Conservation (phyloP, 805 yeast genomes). For the Clavispora phyllophila region DNA sequence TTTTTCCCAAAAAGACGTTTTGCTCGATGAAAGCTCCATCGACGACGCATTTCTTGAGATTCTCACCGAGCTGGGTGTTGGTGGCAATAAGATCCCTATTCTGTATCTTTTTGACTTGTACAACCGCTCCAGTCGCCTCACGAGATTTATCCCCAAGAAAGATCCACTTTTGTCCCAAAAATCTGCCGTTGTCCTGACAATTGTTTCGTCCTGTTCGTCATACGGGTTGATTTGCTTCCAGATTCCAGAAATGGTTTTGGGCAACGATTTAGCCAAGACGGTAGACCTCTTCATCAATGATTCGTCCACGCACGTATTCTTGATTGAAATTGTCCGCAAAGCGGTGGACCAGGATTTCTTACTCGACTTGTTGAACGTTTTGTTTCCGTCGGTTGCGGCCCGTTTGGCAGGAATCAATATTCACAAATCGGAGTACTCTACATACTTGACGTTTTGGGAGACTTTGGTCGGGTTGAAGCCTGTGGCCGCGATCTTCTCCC, state of each 20-base stretch:
- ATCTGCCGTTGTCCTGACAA: constrained; percentile 39
- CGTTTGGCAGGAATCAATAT: constrained; percentile 37
- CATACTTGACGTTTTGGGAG: constrained; percentile 52
- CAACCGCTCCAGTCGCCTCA: constrained; percentile 34
- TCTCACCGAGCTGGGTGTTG: constrained; percentile 50
- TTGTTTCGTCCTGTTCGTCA: constrained; percentile 47
- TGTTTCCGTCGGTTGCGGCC: constrained; percentile 43
- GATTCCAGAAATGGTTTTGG: constrained; percentile 56
- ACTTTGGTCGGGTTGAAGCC: constrained; percentile 53
- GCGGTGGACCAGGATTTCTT: constrained; percentile 65
- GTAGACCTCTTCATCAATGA: constrained; percentile 22
- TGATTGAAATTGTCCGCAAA: constrained; percentile 51
- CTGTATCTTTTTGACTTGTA: constrained; percentile 45
- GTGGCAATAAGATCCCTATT: constrained; percentile 34
- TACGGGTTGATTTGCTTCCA: constrained; percentile 68
- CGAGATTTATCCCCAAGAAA: constrained; percentile 39
- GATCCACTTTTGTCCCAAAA: constrained; percentile 35
- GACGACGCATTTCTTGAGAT: constrained; percentile 54
- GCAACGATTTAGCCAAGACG: constrained; percentile 30
- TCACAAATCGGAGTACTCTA: constrained; percentile 47
- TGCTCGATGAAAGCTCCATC: constrained; percentile 28
- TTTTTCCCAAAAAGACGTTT: constrained; percentile 6
- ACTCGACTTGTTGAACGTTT: constrained; percentile 51
- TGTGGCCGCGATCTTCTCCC: constrained; percentile 57
- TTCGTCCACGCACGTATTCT: constrained; percentile 25